Evolutionary conservation across 805 yeast genomes (phyloP).

Genomic region (Pichia exigua): DNA sequence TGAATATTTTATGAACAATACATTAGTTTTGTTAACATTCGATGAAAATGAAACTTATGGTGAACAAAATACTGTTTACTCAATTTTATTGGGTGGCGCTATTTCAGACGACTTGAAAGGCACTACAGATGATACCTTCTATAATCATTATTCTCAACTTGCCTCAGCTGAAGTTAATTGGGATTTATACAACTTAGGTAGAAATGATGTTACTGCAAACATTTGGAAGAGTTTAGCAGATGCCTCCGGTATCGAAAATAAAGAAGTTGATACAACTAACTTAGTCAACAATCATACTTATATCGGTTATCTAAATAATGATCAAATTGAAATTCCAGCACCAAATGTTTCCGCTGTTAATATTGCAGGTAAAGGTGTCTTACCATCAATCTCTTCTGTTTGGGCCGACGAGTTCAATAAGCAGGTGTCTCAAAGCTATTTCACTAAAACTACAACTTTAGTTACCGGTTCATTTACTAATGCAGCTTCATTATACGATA

Average conservation of each 20-base stretch:
- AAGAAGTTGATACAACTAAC: slow-evolving; percentile 28
- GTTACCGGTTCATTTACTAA: slow-evolving; percentile 11
- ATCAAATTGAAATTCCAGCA: slow-evolving; percentile 26
- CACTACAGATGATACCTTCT: slow-evolving; percentile 39
- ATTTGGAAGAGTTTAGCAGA: slow-evolving; percentile 37
- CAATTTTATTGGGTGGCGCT: slow-evolving; percentile 41
- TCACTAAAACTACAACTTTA: slow-evolving; percentile 29
- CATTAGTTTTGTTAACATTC: slow-evolving; percentile 40
- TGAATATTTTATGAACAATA: slow-evolving; percentile 39
- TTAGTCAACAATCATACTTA: slow-evolving; percentile 28
- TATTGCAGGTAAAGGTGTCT: slow-evolving; percentile 29
- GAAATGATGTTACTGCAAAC: slow-evolving; percentile 44
- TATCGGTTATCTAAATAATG: slow-evolving; percentile 28
- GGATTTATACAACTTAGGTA: slow-evolving; percentile 42
- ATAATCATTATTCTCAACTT: slow-evolving; percentile 44
- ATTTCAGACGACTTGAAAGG: slow-evolving; percentile 35
- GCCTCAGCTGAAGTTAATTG: slow-evolving; percentile 45
- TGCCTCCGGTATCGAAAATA: slow-evolving; percentile 25
- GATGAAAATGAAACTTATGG: slow-evolving; percentile 41
- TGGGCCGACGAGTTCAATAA: slow-evolving; percentile 26
- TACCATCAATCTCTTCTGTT: slow-evolving; percentile 25
- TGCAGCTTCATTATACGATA: neutral
- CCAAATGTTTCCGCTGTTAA: slow-evolving; percentile 31
- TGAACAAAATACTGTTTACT: slow-evolving; percentile 37
- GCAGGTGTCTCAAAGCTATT: slow-evolving; percentile 23